phyloP scores from a whole-genome alignment of 1,284 basidiomycete species.

The Heterobasidion annosum region DNA sequence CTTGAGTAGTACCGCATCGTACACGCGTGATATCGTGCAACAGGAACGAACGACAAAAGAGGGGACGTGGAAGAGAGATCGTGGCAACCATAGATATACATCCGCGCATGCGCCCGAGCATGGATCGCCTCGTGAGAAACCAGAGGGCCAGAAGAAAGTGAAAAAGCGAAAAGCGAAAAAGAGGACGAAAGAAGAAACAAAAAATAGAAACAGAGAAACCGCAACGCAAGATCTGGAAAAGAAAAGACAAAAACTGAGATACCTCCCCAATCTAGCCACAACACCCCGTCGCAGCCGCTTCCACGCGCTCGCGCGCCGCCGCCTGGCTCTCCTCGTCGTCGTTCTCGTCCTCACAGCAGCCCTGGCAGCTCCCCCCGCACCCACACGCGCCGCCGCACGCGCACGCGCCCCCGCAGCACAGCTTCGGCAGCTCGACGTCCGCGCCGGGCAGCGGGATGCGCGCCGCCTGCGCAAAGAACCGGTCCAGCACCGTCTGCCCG shows the following conservation, averaged over 20 bases:
- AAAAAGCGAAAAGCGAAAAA: too few relatives aligned
- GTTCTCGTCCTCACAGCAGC: slow-evolving; percentile 29
- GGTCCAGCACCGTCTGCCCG: slow-evolving; percentile 6
- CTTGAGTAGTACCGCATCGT: too few relatives aligned
- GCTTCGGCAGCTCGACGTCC: slow-evolving; percentile 41
- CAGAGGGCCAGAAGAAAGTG: too few relatives aligned
- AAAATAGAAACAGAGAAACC: neutral
- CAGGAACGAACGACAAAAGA: too few relatives aligned
- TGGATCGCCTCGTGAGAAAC: too few relatives aligned
- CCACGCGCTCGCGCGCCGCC: neutral
- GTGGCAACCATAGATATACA: too few relatives aligned
- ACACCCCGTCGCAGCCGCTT: neutral
- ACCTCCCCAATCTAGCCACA: neutral
- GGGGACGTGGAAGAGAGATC: too few relatives aligned
- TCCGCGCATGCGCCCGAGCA: too few relatives aligned
- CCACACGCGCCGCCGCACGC: slow-evolving; percentile 28
- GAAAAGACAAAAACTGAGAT: too few relatives aligned
- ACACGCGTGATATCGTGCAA: too few relatives aligned
- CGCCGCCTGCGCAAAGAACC: slow-evolving; percentile 51
- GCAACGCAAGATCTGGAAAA: too few relatives aligned
- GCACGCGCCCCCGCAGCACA: slow-evolving; percentile 46
- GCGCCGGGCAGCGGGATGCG: slow-evolving; percentile 41
- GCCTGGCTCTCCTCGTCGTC: neutral
- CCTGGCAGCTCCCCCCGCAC: slow-evolving; percentile 39
- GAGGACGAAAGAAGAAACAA: neutral